These are phyloP conservation scores for Fusarium avenaceum DNA, from an alignment of 2,329 filamentous ascomycete species.

Conservation along the genomic window DNA sequence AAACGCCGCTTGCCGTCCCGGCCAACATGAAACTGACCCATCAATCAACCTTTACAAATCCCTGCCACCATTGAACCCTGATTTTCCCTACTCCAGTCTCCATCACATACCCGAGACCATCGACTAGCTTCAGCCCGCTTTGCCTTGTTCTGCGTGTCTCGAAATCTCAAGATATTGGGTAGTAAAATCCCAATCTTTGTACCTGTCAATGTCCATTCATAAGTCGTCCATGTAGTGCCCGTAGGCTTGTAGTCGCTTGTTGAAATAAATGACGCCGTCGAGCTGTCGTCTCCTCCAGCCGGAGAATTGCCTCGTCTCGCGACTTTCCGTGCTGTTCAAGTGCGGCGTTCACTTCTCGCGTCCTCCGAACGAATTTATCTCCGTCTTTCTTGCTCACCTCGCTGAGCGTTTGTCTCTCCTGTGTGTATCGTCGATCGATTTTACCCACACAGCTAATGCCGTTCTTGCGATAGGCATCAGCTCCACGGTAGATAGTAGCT, in stretches of 20 bases:
- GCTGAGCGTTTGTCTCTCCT: constrained; percentile 38
- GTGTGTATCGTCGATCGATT: constrained; percentile 39
- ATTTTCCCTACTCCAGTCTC: constrained; percentile 23
- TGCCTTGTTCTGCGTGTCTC: not conserved
- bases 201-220: constrained; percentile 17
- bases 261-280: constrained; percentile 37
- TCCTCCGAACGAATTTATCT: constrained; percentile 30
- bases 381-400: constrained; percentile 39
- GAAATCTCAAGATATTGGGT: not conserved
- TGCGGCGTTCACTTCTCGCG: constrained; percentile 14
- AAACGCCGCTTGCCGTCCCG: not conserved
- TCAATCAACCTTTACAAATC: constrained; percentile 28
- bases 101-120: constrained; percentile 3
- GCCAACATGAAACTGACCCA: constrained; percentile 23
- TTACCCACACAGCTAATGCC: constrained; percentile 39
- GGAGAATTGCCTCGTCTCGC: constrained; percentile 10
- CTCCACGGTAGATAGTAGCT: constrained; percentile 31
- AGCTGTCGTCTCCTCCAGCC: constrained; percentile 27
- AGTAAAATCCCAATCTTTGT: constrained; percentile 4
- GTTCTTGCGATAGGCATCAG: constrained; percentile 44
- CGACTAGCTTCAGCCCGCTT: constrained; percentile 12
- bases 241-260: constrained; percentile 40
- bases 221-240: constrained; percentile 40
- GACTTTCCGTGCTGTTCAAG: constrained; percentile 23
- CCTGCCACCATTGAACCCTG: constrained; percentile 37